Base-by-base conservation (phyloP, 495 filamentous ascomycete species). In the Aspergillus nanangensis region DNA sequence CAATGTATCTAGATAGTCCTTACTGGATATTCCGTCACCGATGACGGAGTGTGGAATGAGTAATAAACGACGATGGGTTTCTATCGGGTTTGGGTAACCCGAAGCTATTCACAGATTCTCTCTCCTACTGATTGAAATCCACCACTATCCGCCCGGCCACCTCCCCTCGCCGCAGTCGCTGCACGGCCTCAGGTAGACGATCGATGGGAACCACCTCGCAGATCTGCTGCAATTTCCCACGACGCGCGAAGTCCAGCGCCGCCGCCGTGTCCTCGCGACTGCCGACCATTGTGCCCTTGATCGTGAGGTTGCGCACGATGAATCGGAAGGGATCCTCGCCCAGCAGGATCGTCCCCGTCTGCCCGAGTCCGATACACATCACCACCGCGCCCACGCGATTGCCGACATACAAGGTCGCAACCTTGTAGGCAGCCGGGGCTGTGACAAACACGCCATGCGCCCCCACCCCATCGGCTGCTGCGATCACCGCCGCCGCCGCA, bases 371-470 rank as follows among this genome's bases (percentile, higher is more conserved):
- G 39, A 74, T 69, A 48, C 70, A 75, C 74, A 78, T 76, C 14
- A 78, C 55, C 15, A 59, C 61, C 2, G 56, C 62, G 3, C 71
- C 66, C 20, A 74, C 52, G 4, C 75, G 66, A 17, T 60, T 44
- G 1, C 73, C 73, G 13, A 72, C 52, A 37, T 60, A 72, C 2
- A 57, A 55, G 0, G 64, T 14, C 1, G 66, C 60, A 41, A 58
- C 59, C 32, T 65, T 67, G 46, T 76, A 77, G 4, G 71, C 70
- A 10, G 68, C 65, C 0, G 67, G 67, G 2, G 75, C 75, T 1
- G 71, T 77, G 21, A 77, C 70, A 24, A 78, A 66, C 0, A 78
- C 72, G 0, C 74, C 72, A 48, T 79, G 74, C 1, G 63, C 74
- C 1, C 71, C 76, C 9, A 74, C 44, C 1, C 72, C 71, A 51